A percentile compares a stretch with the other conserved stretches of the same genome.
phyloP scores from a whole-genome alignment of 2,329 filamentous ascomycete genomes.

The Sporothrix phasma region DNA sequence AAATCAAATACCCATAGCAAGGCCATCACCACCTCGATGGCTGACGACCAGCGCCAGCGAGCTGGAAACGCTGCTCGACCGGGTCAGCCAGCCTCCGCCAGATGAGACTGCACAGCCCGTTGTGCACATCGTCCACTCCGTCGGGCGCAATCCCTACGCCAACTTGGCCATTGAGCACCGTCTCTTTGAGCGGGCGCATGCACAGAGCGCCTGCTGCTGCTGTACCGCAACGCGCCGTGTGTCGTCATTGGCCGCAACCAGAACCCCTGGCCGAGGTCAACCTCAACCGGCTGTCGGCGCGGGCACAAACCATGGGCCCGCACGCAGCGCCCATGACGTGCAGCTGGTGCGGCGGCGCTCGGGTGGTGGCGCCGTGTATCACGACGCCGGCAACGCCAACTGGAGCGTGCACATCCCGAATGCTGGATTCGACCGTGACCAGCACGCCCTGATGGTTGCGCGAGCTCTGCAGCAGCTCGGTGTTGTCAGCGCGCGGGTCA shows the following conservation, averaged over 20 bases:
- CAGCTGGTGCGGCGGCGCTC: slow-evolving; percentile 71
- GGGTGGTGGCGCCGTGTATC: slow-evolving; percentile 88
- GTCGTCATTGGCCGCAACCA: slow-evolving; percentile 93
- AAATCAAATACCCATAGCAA: neutral
- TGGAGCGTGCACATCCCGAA: slow-evolving; percentile 85
- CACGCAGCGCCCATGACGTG: slow-evolving; percentile 23
- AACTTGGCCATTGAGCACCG: slow-evolving; percentile 94
- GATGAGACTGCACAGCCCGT: neutral
- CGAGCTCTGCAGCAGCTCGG: slow-evolving; percentile 59
- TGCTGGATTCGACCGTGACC: slow-evolving; percentile 66
- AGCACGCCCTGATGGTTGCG: slow-evolving; percentile 86
- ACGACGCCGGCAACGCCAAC: slow-evolving; percentile 88
- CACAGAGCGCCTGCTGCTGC: slow-evolving; percentile 70
- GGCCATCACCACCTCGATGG: neutral
- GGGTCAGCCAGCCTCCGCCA: neutral
- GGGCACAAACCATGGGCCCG: slow-evolving; percentile 14
- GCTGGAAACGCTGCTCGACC: slow-evolving; percentile 5
- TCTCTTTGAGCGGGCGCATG: slow-evolving; percentile 63
- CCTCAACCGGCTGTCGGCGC: slow-evolving; percentile 45
- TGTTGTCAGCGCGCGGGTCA: slow-evolving; percentile 64
- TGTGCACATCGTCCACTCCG: slow-evolving; percentile 61
- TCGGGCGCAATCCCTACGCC: slow-evolving; percentile 63
- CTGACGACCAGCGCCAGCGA: neutral
- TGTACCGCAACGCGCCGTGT: slow-evolving; percentile 81
- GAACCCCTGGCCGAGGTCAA: slow-evolving; percentile 92